These are phyloP conservation scores for Uromyces viciae-fabae DNA, from an alignment of 1,284 basidiomycete genomes.

Conservation along the genomic window DNA sequence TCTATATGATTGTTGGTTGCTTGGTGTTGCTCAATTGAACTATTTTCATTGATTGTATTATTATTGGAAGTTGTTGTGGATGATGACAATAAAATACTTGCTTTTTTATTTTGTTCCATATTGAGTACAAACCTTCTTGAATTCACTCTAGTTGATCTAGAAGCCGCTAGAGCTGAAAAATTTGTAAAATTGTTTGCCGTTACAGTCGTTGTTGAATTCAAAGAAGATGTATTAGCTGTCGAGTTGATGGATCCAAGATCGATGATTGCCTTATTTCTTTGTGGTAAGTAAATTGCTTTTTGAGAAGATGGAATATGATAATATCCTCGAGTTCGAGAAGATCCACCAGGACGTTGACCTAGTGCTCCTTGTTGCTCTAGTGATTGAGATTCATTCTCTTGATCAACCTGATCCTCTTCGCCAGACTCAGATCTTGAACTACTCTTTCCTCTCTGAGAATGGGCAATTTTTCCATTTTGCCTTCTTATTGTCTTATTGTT, in stretches of 20 bases:
- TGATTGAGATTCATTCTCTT: conserved; percentile 28
- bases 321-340: conserved; percentile 86
- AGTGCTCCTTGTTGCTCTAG: conserved; percentile 45
- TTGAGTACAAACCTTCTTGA: conserved; percentile 87
- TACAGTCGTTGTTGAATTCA: conserved; percentile 57
- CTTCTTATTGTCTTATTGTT: conserved; percentile 40
- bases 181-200: conserved; percentile 59
- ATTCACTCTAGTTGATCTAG: conserved; percentile 86
- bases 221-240: conserved; percentile 44
- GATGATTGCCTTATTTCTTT: conserved; percentile 61
- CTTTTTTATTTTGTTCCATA: conserved; percentile 85
- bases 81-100: conserved; percentile 35
- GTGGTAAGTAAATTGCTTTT: conserved; percentile 76
- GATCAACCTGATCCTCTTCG: conserved; percentile 53
- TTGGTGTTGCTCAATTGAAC: neutral
- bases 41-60: neutral
- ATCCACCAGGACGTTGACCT: conserved; percentile 68
- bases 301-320: conserved; percentile 89
- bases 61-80: conserved; percentile 1
- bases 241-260: conserved; percentile 54
- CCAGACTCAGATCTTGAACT: neutral
- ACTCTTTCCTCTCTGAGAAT: neutral
- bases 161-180: conserved; percentile 67
- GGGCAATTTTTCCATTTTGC: conserved; percentile 14
- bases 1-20: conserved; percentile 46